Evolutionary conservation across 176 grass and related monocot genomes (phyloP).

Genomic region (Carex cristatella): DNA sequence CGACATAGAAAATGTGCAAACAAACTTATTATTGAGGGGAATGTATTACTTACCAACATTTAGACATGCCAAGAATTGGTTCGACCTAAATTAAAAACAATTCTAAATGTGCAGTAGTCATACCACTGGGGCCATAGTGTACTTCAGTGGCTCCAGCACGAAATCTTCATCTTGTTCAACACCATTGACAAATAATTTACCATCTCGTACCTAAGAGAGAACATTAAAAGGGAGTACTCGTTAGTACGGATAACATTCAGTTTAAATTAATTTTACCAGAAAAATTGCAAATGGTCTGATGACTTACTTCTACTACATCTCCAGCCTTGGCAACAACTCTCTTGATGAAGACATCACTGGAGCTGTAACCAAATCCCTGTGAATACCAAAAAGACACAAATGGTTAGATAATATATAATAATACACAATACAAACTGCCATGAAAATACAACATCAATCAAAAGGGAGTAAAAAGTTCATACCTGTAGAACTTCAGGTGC

Average conservation of each 20-base stretch:
- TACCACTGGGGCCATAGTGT: slow-evolving; percentile 74
- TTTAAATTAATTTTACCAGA: neutral
- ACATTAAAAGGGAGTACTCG: neutral
- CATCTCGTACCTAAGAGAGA: slow-evolving; percentile 55
- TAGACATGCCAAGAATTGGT: neutral
- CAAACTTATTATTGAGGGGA: neutral
- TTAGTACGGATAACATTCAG: slow-evolving; percentile 6
- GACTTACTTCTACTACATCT: slow-evolving; percentile 86
- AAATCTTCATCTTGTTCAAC: slow-evolving; percentile 73
- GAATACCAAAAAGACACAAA: slow-evolving; percentile 21
- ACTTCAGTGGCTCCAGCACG: slow-evolving; percentile 69
- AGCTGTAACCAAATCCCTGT: slow-evolving; percentile 65
- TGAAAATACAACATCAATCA: slow-evolving; percentile 6
- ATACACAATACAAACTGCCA: neutral
- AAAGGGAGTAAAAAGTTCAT: slow-evolving; percentile 15
- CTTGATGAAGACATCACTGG: slow-evolving; percentile 93
- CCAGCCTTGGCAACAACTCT: slow-evolving; percentile 86
- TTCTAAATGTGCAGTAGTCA: slow-evolving; percentile 1
- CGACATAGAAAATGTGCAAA: slow-evolving; percentile 7
- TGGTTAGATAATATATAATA: neutral
- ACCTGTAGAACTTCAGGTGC: slow-evolving; percentile 65
- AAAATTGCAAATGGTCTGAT: slow-evolving; percentile 40
- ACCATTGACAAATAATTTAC: slow-evolving; percentile 77
- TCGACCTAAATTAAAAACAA: slow-evolving; percentile 19
- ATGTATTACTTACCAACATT: neutral